Conservation (phyloP, 148 eudicot species). For the Cornus florida region DNA sequence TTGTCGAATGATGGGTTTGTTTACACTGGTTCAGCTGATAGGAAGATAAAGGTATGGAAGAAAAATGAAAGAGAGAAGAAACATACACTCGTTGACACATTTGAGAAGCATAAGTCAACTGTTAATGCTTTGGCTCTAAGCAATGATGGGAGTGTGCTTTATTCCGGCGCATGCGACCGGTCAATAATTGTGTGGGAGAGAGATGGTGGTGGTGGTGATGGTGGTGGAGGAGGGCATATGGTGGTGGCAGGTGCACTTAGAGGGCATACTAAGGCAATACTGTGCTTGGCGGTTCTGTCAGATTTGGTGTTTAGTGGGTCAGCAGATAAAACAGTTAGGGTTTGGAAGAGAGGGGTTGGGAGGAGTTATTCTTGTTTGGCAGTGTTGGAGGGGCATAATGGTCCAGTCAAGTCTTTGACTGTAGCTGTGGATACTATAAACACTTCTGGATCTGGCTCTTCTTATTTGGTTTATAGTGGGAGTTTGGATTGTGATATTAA, state of each 20-base stretch:
- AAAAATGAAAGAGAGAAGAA: slow-evolving; percentile 28
- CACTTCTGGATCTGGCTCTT: slow-evolving; percentile 26
- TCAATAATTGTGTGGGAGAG: slow-evolving; percentile 83
- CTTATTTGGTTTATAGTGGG: slow-evolving; percentile 67
- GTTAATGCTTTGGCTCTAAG: slow-evolving; percentile 77
- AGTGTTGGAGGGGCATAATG: slow-evolving; percentile 65
- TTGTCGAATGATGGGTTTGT: slow-evolving; percentile 57
- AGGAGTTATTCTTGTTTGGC: slow-evolving; percentile 60
- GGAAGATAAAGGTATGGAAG: slow-evolving; percentile 70
- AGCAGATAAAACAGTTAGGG: slow-evolving; percentile 72
- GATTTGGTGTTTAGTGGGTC: slow-evolving; percentile 82
- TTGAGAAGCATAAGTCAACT: slow-evolving; percentile 70
- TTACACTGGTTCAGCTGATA: slow-evolving; percentile 85
- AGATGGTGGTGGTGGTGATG: slow-evolving; percentile 7
- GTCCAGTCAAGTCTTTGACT: slow-evolving; percentile 68
- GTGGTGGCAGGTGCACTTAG: slow-evolving; percentile 68
- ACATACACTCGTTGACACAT: slow-evolving; percentile 36
- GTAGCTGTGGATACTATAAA: slow-evolving; percentile 37
- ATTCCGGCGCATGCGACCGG: slow-evolving; percentile 84
- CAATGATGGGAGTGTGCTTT: slow-evolving; percentile 52
- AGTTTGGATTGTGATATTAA: slow-evolving; percentile 74
- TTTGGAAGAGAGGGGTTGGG: slow-evolving; percentile 64
- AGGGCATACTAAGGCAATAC: slow-evolving; percentile 75
- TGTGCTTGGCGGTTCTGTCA: slow-evolving; percentile 58
- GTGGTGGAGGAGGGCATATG: slow-evolving; percentile 25